Percentiles rank a stretch among this genome's conserved stretches.
Evolutionary conservation across 1,139 yeast genomes (phyloP).

Genomic region (Hemisphaericaspora lyxosophila): DNA sequence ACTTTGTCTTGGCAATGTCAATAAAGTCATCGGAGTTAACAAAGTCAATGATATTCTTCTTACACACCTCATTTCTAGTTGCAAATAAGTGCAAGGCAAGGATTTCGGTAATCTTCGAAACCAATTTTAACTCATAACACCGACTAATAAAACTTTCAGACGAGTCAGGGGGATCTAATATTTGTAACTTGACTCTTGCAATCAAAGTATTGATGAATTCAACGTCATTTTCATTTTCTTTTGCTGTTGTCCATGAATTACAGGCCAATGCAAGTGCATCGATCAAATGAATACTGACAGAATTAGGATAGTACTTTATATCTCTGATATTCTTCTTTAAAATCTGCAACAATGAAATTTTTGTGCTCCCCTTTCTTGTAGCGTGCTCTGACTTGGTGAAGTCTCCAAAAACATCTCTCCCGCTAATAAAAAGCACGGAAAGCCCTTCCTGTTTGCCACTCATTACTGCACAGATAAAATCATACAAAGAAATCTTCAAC

Average conservation of each 20-base stretch:
- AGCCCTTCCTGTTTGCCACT: slow-evolving; percentile 84
- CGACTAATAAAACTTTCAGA: slow-evolving; percentile 35
- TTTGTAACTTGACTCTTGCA: slow-evolving; percentile 28
- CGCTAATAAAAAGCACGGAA: slow-evolving; percentile 73
- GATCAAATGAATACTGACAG: slow-evolving; percentile 56
- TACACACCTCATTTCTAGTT: slow-evolving; percentile 42
- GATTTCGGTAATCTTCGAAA: slow-evolving; percentile 71
- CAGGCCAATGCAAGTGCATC: slow-evolving; percentile 67
- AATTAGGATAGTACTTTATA: slow-evolving; percentile 55
- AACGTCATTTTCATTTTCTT: slow-evolving; percentile 48
- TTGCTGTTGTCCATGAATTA: slow-evolving; percentile 67
- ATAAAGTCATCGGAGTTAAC: slow-evolving; percentile 40
- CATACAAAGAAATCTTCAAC: slow-evolving; percentile 60
- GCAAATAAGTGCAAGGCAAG: slow-evolving; percentile 73
- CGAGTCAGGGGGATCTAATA: slow-evolving; percentile 20
- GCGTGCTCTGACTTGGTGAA: slow-evolving; percentile 17
- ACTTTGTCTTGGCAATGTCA: slow-evolving; percentile 29
- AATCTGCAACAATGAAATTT: slow-evolving; percentile 49
- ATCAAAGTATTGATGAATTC: slow-evolving; percentile 55
- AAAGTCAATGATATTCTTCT: slow-evolving; percentile 43
- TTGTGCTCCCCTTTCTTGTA: slow-evolving; percentile 16
- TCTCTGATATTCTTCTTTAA: slow-evolving; percentile 59
- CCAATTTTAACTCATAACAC: slow-evolving; percentile 57
- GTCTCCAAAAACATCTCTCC: slow-evolving; percentile 54
- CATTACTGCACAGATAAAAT: slow-evolving; percentile 74